Base-by-base conservation (phyloP, 2,329 filamentous ascomycete genomes). In the Geosmithia flava region DNA sequence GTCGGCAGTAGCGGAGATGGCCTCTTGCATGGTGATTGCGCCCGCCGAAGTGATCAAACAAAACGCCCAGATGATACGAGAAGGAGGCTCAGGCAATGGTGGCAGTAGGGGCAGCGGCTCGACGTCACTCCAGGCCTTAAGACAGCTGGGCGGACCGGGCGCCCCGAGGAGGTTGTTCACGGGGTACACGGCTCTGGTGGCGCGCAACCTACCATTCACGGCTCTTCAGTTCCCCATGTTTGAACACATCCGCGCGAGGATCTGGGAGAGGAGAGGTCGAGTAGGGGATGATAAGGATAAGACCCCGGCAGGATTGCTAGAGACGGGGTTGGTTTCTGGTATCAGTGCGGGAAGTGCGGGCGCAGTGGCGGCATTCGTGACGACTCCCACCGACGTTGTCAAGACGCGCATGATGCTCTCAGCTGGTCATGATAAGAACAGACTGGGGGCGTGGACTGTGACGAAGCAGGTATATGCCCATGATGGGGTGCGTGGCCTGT, bases 11-110 rank as follows among this genome's bases (percentile, higher is more conserved):
- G 90, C 84, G 1, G 90, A 96, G 65, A 76, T 89, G 55, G 85
- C 88, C 3, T 90, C 87, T 5, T 95, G 90, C 60, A 73, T 88
- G 19, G 86, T 95, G 51, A 76, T 95, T 37, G 91, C 89, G 0
- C 90, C 89, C 0, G 87, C 88, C 15, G 89, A 95, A 62, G 87
- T 95, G 7, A 78, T 95, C 53, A 95, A 96, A 68, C 89, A 95
- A 61, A 95, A 95, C 63, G 88, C 90, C 0, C 89, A 95, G 63
- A 89, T 95, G 76, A 71, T 93, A 1, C 40, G 42, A 16, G 20
- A 42, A 19, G n/a, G 39, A 20, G 40, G 15, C 37, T 52, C 53
- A 37, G 39, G 52, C n/a, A n/a, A n/a, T 53, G 40, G 39, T 37
- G 39, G 49, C 57, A 17, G 16, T 58, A 53, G 29, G 6, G 20